Evolutionary conservation across 768 basidiomycete genomes (phyloP).

Genomic region (Boletus edulis): DNA sequence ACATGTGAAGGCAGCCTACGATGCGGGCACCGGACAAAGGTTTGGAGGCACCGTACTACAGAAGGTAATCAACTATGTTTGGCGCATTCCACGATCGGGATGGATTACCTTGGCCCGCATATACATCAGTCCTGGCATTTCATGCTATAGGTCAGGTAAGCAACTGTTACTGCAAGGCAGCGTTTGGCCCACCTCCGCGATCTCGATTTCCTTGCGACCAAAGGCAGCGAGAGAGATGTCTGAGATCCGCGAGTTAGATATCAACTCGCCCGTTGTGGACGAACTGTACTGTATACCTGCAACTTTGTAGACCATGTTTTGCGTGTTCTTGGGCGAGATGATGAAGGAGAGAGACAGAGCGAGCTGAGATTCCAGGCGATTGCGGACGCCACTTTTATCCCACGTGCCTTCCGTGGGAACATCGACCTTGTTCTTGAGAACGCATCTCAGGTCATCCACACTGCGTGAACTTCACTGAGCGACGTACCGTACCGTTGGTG

Average conservation of each 20-base stretch:
- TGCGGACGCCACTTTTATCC: slow-evolving; percentile 30
- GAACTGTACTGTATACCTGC: slow-evolving; percentile 51
- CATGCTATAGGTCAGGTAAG: slow-evolving; percentile 51
- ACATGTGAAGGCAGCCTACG: slow-evolving; percentile 98
- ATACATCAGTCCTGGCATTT: slow-evolving; percentile 96
- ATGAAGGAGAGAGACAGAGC: slow-evolving; percentile 26
- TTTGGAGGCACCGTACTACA: slow-evolving; percentile 73
- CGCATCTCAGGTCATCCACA: background rate
- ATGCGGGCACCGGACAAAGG: slow-evolving; percentile 95
- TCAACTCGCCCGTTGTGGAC: background rate
- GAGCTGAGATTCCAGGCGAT: slow-evolving; percentile 15
- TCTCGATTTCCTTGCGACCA: slow-evolving; percentile 99
- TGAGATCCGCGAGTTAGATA: slow-evolving; percentile 27
- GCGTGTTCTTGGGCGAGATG: slow-evolving; percentile 13
- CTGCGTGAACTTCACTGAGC: background rate
- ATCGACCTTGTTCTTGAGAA: slow-evolving; percentile 11
- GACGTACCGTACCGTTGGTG: background rate
- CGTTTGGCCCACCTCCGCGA: slow-evolving; percentile 78
- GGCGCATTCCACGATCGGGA: slow-evolving; percentile 4
- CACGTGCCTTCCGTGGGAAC: slow-evolving; percentile 34
- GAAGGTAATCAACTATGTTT: slow-evolving; percentile 6
- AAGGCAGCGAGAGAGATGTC: slow-evolving; percentile 98
- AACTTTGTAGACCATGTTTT: slow-evolving; percentile 83
- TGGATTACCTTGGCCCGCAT: slow-evolving; percentile 75
- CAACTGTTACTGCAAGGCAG: slow-evolving; percentile 8